Base-by-base conservation (phyloP, 441 rosid genomes). In the Melastoma candidum region DNA sequence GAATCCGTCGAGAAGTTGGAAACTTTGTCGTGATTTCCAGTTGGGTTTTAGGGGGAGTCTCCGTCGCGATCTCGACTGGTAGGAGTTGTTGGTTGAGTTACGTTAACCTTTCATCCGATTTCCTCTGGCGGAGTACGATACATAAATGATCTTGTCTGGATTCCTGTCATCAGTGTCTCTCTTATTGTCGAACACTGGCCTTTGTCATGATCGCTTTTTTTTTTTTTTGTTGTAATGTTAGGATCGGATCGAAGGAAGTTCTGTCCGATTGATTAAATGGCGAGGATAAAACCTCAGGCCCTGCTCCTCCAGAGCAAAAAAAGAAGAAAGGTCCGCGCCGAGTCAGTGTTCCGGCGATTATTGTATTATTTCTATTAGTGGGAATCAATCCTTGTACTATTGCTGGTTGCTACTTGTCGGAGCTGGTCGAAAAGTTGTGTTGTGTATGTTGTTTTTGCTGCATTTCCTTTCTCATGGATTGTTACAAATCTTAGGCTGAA, bases 281-380 rank as follows among this genome's bases (percentile, higher is more conserved):
- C 95, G 24, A 84, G 87, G 68, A 90, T 90, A 66, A 87, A 87
- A 56, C 97, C 97, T 51, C 96, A 82, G 66, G 83, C 92, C 54
- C 68, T 90, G 55, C 65, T 90, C 46, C 71, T 73, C 69, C 97
- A 82, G 74, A 90, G 95, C 78, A 90, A 90, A 74, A 90, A 74
- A 84, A 67, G 84, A 84, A 90, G 82, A 87, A 81, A 61, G 77
- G 66, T 22, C 87, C 92, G 0, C 74, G 81, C 70, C 85, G 86
- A 1, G 64, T 82, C 48, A 79, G 90, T 61, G 57, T 68, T 65
- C 73, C 92, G 0, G 73, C 84, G 1, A 73, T 87, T 56, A 47
- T 84, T 27, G 48, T 72, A 4, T 81, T 81, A 74, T 69, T 68
- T 60, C 60, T 84, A 54, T 63, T 81, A 36, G 66, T 78, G 56